Base-by-base conservation (phyloP, 495 filamentous ascomycete species). In the Daldinia vernicosa region DNA sequence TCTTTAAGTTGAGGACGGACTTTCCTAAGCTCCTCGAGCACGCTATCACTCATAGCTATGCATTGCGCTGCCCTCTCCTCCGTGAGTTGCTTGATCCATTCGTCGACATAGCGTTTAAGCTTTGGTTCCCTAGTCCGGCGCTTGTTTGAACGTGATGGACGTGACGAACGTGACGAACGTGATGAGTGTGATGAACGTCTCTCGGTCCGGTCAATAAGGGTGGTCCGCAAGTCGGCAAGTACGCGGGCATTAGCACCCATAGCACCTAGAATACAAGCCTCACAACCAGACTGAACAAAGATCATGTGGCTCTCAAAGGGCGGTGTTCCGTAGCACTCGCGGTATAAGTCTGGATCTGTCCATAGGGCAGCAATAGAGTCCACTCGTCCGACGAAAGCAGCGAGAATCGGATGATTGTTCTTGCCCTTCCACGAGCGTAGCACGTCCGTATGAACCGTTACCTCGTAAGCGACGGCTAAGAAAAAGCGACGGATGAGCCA, bases 201-300 rank as follows among this genome's bases (percentile, higher is more conserved):
- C 59, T 77, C 78, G 24, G 56, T 52, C 12, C 83, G 74, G 28
- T 80, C 77, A 6, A 79, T 3, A 40, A 84, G 62, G 26, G 75
- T 75, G 5, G 79, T 72, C 43, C 80, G 60, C 22, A 86, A 64
- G 51, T 80, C 80, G 6, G 76, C 64, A 5, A 86, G 65, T 1
- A 77, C 53, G 14, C 75, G 69, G 8, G 59, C 63, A 35, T 77
- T 77, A 1, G 79, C 80, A n/a, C 83, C 83, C 1, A 86, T 53
- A 15, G 75, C 74, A 1, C 78, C 72, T 12, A 86, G 67, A 30
- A 84, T 80, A 61, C 84, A 86, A n/a, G 83, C 83, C 54, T 81
- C 74, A 47, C 84, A 86, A 4, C 77, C 69, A 1, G 72, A 77
- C 27, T 24, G 53, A 0, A 82, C 76, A 22, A 60, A 74, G 33